These are phyloP conservation scores for Talaromyces sp. DNA, from an alignment of 2,329 filamentous ascomycete genomes.

Conservation along the genomic window DNA sequence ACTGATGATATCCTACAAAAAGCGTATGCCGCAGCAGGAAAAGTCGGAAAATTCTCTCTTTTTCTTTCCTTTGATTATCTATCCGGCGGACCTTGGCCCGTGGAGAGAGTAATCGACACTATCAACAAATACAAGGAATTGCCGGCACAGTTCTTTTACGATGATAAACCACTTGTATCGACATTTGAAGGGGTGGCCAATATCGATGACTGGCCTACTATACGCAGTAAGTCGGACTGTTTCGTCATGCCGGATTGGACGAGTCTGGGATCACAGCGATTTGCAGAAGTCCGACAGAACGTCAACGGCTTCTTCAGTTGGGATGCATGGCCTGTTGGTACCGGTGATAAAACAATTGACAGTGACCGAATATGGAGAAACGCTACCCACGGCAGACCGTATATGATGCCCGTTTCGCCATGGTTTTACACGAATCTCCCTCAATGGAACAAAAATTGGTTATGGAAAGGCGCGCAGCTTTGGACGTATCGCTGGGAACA, in stretches of 20 bases:
- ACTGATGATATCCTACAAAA: constrained; percentile 23
- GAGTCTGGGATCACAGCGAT: constrained; percentile 30
- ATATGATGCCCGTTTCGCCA: constrained; percentile 56
- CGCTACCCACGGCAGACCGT: constrained; percentile 36
- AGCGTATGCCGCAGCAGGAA: constrained; percentile 28
- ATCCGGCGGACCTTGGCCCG: constrained; percentile 31
- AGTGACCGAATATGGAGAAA: constrained; percentile 42
- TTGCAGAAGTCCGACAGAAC: constrained; percentile 26
- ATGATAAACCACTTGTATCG: constrained; percentile 36
- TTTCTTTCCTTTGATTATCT: constrained; percentile 41
- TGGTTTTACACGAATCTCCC: constrained; percentile 59
- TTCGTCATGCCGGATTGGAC: constrained; percentile 50
- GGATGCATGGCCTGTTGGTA: constrained; percentile 43
- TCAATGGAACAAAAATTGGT: constrained; percentile 59
- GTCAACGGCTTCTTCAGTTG: constrained; percentile 44
- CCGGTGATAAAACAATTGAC: constrained; percentile 35
- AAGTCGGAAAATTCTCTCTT: constrained; percentile 29
- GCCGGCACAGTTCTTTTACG: constrained; percentile 29
- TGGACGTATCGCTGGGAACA: constrained; percentile 61
- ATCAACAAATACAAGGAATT: constrained; percentile 27
- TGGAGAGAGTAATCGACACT: constrained; percentile 25
- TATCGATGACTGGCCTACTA: constrained; percentile 41
- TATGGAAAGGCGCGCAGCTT: constrained; percentile 58
- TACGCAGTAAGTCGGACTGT: constrained; percentile 28
- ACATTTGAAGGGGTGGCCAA: constrained; percentile 47